Evolutionary conservation across 129 eudicot genomes (phyloP).

Genomic region (Silybum marianum): DNA sequence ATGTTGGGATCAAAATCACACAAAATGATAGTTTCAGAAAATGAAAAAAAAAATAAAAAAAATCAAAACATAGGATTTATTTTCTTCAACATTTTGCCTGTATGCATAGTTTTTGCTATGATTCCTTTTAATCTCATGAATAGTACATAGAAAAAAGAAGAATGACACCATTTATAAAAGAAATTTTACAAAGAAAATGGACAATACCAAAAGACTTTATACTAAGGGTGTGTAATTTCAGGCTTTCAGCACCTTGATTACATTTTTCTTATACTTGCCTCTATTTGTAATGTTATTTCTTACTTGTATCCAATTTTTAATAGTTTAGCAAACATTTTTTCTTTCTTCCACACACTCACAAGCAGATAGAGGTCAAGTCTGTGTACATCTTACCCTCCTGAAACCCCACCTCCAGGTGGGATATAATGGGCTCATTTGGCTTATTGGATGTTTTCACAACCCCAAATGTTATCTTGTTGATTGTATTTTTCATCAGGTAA

Average conservation of each 20-base stretch:
- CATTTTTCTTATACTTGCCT: background rate
- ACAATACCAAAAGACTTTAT: background rate
- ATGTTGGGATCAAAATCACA: background rate
- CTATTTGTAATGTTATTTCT: background rate
- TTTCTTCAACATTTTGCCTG: background rate
- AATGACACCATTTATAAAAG: background rate
- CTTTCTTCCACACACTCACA: background rate
- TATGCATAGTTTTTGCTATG: background rate
- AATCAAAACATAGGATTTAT: background rate
- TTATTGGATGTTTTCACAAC: background rate
- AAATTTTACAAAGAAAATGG: background rate
- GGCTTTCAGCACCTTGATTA: background rate
- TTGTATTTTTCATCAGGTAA: slow-evolving; percentile 30
- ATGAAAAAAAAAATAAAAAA: background rate
- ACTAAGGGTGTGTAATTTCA: background rate
- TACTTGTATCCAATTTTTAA: background rate
- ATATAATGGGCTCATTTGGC: background rate
- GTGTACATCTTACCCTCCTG: background rate
- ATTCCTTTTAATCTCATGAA: background rate
- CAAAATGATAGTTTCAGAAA: background rate
- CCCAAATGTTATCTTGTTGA: background rate
- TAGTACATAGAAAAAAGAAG: background rate
- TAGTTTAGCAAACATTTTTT: background rate
- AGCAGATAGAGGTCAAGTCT: background rate
- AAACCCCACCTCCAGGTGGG: background rate